Conservation (phyloP, 140 eudicot genomes). For the Senecio squalidus region DNA sequence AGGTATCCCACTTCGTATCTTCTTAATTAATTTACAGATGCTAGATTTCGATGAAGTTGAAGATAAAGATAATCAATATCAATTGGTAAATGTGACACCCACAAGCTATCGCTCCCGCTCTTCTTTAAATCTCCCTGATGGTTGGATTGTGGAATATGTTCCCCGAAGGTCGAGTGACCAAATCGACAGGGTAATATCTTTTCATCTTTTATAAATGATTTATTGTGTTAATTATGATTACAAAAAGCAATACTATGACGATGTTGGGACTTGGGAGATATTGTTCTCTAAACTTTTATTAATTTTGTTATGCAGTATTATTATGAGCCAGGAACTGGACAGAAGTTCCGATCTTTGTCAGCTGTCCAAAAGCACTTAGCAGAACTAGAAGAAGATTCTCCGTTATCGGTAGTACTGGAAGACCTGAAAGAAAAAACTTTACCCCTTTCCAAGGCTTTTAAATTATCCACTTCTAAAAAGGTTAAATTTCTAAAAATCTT, state of each 20-base stretch:
- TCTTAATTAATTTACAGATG: conserved; percentile 34
- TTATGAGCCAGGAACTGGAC: conserved; percentile 55
- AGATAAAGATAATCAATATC: conserved; percentile 24
- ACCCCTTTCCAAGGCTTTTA: conserved; percentile 44
- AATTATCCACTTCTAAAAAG: conserved; percentile 28
- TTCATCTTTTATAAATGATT: too few relatives aligned
- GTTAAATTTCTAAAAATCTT: conserved; percentile 11
- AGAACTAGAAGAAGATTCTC: conserved; percentile 31
- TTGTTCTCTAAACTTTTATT: too few relatives aligned
- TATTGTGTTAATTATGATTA: background rate
- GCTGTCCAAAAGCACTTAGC: conserved; percentile 44
- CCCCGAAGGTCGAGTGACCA: conserved; percentile 36
- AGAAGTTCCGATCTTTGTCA: conserved; percentile 43
- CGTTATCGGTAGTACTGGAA: conserved; percentile 33
- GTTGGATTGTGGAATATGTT: conserved; percentile 80
- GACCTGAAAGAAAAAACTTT: conserved; percentile 35
- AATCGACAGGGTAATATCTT: conserved; percentile 49
- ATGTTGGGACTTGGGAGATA: too few relatives aligned
- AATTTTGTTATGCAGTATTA: conserved; percentile 44
- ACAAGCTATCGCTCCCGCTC: conserved; percentile 12
- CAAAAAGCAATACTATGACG: background rate
- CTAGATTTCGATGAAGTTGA: conserved; percentile 46
- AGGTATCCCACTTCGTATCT: background rate
- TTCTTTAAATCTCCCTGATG: conserved; percentile 63
- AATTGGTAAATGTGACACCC: conserved; percentile 27